Conservation (phyloP, 345 rosid genomes). For the Lepidium didymum region DNA sequence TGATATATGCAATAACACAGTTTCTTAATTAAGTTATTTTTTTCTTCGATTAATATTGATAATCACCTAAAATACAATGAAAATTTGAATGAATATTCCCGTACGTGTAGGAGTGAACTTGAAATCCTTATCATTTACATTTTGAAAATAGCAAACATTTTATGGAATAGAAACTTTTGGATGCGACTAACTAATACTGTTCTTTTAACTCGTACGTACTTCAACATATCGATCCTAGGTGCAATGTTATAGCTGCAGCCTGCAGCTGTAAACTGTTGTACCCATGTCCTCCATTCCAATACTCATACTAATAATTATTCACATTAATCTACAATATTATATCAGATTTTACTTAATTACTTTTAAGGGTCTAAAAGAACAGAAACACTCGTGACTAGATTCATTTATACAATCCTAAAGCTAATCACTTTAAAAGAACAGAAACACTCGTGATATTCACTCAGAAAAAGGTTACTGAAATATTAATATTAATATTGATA, state of each 20-base stretch:
- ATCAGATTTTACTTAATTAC: too few relatives aligned
- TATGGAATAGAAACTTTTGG: neutral
- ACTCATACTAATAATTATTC: neutral
- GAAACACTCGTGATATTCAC: neutral
- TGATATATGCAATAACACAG: neutral
- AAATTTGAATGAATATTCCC: neutral
- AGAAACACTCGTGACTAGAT: neutral
- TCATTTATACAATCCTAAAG: neutral
- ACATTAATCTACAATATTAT: too few relatives aligned
- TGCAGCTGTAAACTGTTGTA: neutral
- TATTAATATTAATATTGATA: neutral
- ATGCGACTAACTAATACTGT: conserved; percentile 16
- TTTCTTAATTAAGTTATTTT: neutral
- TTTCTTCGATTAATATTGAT: neutral
- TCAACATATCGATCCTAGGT: neutral
- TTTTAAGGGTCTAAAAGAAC: neutral
- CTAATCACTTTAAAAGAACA: conserved; percentile 2
- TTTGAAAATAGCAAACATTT: neutral
- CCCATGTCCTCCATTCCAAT: neutral
- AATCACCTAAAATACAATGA: neutral
- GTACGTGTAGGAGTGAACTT: neutral
- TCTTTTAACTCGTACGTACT: neutral
- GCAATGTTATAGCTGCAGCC: conserved; percentile 4
- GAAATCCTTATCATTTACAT: neutral
- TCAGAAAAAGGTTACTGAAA: neutral